Percentiles rank a stretch among this genome's conserved stretches.
These are phyloP conservation scores for Warburgia ugandensis DNA, from an alignment of 164 flowering plant species.

Conservation along the genomic window DNA sequence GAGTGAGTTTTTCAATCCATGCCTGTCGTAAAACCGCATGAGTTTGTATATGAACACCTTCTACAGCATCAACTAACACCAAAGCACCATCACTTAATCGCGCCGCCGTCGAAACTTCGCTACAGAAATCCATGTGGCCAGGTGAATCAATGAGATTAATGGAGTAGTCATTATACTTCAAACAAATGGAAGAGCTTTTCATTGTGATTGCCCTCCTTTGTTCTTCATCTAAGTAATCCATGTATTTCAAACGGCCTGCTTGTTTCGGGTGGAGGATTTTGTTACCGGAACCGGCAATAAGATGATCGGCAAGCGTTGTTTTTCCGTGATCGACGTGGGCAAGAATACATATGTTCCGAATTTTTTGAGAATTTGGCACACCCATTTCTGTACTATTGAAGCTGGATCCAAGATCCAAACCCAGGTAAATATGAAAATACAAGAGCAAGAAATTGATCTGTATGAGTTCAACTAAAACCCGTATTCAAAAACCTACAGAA, in stretches of 20 bases:
- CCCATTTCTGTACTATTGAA: no score
- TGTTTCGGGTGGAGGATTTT: slow-evolving; percentile 76
- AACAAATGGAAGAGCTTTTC: slow-evolving; percentile 81
- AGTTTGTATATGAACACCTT: slow-evolving; percentile 91
- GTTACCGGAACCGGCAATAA: slow-evolving; percentile 56
- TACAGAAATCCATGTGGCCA: slow-evolving; percentile 92
- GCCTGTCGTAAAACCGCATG: slow-evolving; percentile 88
- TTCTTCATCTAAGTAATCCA: slow-evolving; percentile 91
- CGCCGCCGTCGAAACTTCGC: slow-evolving; percentile 90
- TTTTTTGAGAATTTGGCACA: slow-evolving; percentile 28
- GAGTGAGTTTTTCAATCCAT: slow-evolving; percentile 78
- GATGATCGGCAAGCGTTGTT: slow-evolving; percentile 84
- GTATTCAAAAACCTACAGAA: no score
- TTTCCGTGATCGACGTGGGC: slow-evolving; percentile 98
- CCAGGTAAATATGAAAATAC: not conserved
- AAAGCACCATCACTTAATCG: slow-evolving; percentile 84
- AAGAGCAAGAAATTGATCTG: no score
- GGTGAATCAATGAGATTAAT: slow-evolving; percentile 89
- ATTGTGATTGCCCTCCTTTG: slow-evolving; percentile 94
- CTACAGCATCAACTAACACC: slow-evolving; percentile 80
- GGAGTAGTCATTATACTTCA: slow-evolving; percentile 35
- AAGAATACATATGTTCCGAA: slow-evolving; percentile 79
- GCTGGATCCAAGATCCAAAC: not conserved
- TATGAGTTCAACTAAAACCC: no score
- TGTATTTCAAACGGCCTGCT: slow-evolving; percentile 68